Evolutionary conservation across 768 basidiomycete species (phyloP), one percentile per base, ranked within the genome.

Genomic region (Sporobolomyces phaffii): DNA sequence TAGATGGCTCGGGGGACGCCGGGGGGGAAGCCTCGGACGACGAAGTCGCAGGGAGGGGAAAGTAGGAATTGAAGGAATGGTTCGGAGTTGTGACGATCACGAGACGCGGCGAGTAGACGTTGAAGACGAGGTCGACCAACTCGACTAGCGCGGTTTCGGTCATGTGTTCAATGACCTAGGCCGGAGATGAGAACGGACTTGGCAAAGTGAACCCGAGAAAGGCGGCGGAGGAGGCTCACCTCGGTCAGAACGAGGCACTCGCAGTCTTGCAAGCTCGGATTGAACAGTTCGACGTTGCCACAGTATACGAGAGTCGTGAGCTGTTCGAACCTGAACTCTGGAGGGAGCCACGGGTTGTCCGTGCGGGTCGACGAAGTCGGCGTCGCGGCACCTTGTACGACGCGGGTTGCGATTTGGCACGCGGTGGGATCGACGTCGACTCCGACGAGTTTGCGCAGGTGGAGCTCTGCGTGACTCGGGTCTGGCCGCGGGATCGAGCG

Each of bases 151-250:
- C 77, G 7, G 82, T 77, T 0, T 83, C 81, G 1, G 82, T 80
- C 51, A 93, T 79, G 72, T 93, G 90, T 74, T 93, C 90, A 69
- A 93, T 86, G 11, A 91, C 91, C 76, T 60, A n/a, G n/a, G n/a
- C n/a, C n/a, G n/a, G n/a, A n/a, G n/a, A n/a, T n/a, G n/a, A n/a
- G n/a, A n/a, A n/a, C n/a, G n/a, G n/a, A n/a, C n/a, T n/a, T n/a
- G n/a, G n/a, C n/a, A n/a, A n/a, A n/a, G n/a, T n/a, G n/a, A n/a
- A n/a, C n/a, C n/a, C n/a, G n/a, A n/a, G n/a, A n/a, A n/a, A n/a
- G n/a, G n/a, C n/a, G n/a, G n/a, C n/a, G n/a, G n/a, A n/a, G n/a
- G n/a, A n/a, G 15, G 33, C 64, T 11, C 31, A 67, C 69, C 41
- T 71, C 70, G 6, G 65, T 71, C 26, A 65, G 28, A 36, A 72